phyloP scores from a whole-genome alignment of 1,284 basidiomycete genomes.

The Melampsora americana region DNA sequence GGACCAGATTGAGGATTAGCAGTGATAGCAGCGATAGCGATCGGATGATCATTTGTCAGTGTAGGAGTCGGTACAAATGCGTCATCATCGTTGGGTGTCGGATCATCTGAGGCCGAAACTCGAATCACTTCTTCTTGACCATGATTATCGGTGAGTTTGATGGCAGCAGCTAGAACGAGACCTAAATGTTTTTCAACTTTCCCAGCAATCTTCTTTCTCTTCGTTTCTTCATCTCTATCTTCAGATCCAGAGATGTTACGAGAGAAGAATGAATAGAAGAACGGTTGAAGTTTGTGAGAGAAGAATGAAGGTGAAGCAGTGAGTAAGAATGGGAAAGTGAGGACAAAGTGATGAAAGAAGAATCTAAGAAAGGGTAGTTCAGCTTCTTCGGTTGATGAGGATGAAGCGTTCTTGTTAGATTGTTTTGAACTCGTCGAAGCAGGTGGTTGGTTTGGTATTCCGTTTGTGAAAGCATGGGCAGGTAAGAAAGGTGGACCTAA shows the following conservation, averaged over 20 bases:
- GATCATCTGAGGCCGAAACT: conserved; percentile 58
- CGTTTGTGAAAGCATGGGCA: conserved; percentile 47
- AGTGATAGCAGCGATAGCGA: conserved; percentile 58
- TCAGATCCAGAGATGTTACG: conserved; percentile 68
- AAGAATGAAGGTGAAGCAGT: conserved; percentile 83
- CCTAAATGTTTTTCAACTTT: conserved; percentile 79
- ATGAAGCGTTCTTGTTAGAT: neutral
- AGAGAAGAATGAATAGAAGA: conserved; percentile 73
- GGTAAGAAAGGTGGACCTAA: conserved; percentile 80
- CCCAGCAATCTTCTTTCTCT: conserved; percentile 63
- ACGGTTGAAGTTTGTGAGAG: conserved; percentile 85
- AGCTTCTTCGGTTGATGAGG: neutral
- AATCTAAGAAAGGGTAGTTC: conserved; percentile 75
- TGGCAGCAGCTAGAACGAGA: conserved; percentile 73
- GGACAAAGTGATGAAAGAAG: conserved; percentile 81
- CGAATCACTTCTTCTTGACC: conserved; percentile 83
- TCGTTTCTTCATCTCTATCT: conserved; percentile 61
- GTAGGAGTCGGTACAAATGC: conserved; percentile 71
- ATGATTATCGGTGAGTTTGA: conserved; percentile 63
- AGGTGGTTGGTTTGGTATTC: conserved; percentile 44
- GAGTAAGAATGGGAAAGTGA: conserved; percentile 88
- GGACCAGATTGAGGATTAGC: conserved; percentile 4
- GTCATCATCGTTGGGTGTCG: conserved; percentile 43
- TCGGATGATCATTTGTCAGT: conserved; percentile 64
- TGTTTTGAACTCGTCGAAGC: conserved; percentile 36